Evolutionary conservation across 2,329 filamentous ascomycete species (phyloP).

Genomic region (Neofusicoccum ribis): DNA sequence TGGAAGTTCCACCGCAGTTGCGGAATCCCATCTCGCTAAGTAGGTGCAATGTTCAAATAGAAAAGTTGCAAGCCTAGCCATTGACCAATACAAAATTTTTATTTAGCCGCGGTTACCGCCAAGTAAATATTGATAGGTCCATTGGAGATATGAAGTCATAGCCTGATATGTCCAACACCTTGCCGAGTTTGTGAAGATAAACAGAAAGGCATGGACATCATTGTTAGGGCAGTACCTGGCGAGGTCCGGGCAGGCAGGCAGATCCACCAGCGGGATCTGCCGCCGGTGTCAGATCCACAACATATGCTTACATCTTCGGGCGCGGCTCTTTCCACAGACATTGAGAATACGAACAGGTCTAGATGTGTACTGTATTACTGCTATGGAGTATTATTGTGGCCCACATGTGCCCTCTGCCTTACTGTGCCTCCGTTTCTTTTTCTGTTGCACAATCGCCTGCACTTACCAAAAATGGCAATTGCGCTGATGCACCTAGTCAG

Average conservation of each 20-base stretch:
- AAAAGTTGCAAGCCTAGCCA: background rate
- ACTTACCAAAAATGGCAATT: background rate
- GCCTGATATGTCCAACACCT: background rate
- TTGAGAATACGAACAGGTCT: too few species aligned
- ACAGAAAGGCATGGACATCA: background rate
- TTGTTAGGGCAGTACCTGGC: background rate
- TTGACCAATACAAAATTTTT: background rate
- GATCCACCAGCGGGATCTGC: background rate
- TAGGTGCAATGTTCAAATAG: too few species aligned
- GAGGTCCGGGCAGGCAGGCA: background rate
- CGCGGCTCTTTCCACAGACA: background rate
- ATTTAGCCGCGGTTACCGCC: slow-evolving; percentile 2
- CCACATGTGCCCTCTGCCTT: background rate
- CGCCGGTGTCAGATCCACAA: background rate
- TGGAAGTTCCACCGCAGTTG: too few species aligned
- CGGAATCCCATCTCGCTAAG: too few species aligned
- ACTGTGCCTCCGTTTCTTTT: background rate
- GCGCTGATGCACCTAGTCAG: background rate
- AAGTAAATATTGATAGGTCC: background rate
- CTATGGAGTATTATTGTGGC: too few species aligned
- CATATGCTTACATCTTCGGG: background rate
- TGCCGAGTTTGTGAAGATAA: background rate
- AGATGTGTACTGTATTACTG: too few species aligned
- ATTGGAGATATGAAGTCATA: background rate
- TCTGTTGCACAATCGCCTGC: background rate